A percentile compares a stretch with the other conserved stretches of the same genome.
Evolutionary conservation across 139 green algal genomes (phyloP).

Genomic region (Picocystis salinarum): DNA sequence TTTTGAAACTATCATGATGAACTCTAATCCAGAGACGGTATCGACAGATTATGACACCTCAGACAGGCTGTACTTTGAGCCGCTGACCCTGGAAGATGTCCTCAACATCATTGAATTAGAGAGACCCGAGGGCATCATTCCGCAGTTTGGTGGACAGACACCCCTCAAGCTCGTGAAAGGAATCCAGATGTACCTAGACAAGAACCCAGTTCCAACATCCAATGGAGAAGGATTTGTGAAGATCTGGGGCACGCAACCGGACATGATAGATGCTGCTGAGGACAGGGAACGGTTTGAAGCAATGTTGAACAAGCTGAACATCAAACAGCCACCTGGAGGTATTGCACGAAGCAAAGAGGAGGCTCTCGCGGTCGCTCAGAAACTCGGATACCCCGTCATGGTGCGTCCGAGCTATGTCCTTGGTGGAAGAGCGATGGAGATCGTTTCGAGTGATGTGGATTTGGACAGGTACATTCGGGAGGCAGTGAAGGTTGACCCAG

Average conservation of each 20-base stretch:
- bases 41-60: constrained; percentile 93
- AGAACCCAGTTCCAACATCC: constrained; percentile 49
- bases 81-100: constrained; percentile 78
- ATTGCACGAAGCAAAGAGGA: constrained; percentile 40
- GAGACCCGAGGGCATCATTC: constrained; percentile 93
- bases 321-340: constrained; percentile 60
- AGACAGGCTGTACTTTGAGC: constrained; percentile 96
- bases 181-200: constrained; percentile 52
- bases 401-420: constrained; percentile 93
- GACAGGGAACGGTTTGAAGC: constrained; percentile 68
- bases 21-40: constrained; percentile 98
- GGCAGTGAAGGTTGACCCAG: constrained; percentile 68
- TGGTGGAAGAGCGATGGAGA: constrained; percentile 94
- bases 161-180: constrained; percentile 75
- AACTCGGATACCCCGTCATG: constrained; percentile 92
- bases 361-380: constrained; percentile 49
- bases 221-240: constrained; percentile 54
- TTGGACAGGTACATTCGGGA: constrained; percentile 46
- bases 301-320: constrained; percentile 53
- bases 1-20: constrained; percentile 99
- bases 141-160: constrained; percentile 98
- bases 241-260: constrained; percentile 90
- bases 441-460: constrained; percentile 74
- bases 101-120: constrained; percentile 93
- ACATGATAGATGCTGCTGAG: constrained; percentile 90